These are phyloP conservation scores for Psilocybe cyanescens DNA, from an alignment of 768 basidiomycete species.

Conservation along the genomic window DNA sequence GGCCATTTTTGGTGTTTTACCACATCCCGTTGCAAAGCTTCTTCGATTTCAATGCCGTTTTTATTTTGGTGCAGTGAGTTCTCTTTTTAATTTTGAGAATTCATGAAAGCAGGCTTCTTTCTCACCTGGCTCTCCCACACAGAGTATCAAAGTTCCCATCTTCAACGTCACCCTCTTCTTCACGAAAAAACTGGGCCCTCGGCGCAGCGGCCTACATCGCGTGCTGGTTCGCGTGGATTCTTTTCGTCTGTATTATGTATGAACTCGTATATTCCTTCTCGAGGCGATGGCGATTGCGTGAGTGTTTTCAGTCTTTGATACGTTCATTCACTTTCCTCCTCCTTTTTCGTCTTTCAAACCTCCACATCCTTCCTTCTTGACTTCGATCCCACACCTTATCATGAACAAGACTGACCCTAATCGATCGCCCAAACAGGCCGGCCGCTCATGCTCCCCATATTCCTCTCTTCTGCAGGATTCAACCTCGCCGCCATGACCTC, in stretches of 20 bases:
- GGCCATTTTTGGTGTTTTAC: slow-evolving; percentile 71
- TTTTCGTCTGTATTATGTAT: slow-evolving; percentile 76
- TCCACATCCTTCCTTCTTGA: slow-evolving; percentile 11
- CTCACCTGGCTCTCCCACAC: slow-evolving; percentile 5
- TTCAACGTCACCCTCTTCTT: slow-evolving; percentile 49
- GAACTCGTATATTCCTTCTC: slow-evolving; percentile 77
- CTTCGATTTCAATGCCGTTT: slow-evolving; percentile 89
- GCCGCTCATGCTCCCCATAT: slow-evolving; percentile 81
- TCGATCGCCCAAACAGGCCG: slow-evolving; percentile 56
- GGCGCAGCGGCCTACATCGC: slow-evolving; percentile 83
- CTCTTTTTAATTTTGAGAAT: slow-evolving; percentile 8
- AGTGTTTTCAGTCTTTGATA: slow-evolving; percentile 35
- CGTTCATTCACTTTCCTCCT: slow-evolving; percentile 10
- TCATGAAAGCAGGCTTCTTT: background rate
- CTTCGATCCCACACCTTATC: background rate
- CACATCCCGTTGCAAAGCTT: slow-evolving; percentile 80
- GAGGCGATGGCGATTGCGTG: slow-evolving; percentile 79
- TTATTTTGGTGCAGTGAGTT: slow-evolving; percentile 82
- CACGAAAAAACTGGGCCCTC: slow-evolving; percentile 80
- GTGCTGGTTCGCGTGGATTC: slow-evolving; percentile 77
- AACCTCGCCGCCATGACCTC: slow-evolving; percentile 78
- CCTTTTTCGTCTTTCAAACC: slow-evolving; percentile 1
- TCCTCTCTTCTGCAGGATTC: slow-evolving; percentile 80
- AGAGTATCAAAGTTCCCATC: slow-evolving; percentile 81
- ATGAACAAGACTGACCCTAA: background rate